Conservation (phyloP, 768 basidiomycete species). For the Hygrophoropsis aurantiaca region DNA sequence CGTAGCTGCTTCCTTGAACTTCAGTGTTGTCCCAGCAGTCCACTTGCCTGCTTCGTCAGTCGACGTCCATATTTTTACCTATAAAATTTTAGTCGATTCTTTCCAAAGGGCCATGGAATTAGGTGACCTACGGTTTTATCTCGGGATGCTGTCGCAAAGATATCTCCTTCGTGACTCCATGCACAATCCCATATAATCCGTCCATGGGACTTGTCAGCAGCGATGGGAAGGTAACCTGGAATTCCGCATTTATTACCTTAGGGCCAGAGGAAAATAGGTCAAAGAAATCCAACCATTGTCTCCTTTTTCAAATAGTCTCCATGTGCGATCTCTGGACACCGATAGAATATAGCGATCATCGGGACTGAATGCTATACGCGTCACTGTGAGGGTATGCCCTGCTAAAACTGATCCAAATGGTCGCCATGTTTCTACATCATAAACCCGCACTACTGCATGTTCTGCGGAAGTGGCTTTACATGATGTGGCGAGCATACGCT, state of each 20-base stretch:
- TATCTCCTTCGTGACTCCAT: conserved; percentile 73
- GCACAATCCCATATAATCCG: conserved; percentile 96
- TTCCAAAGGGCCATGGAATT: not conserved
- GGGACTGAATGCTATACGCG: conserved; percentile 80
- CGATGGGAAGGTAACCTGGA: conserved; percentile 62
- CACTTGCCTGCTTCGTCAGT: conserved; percentile 44
- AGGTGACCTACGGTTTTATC: conserved; percentile 77
- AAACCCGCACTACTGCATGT: conserved; percentile 87
- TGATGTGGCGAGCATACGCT: conserved; percentile 77
- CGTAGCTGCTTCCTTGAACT: conserved; percentile 75
- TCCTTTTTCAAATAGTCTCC: conserved; percentile 72
- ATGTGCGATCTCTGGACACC: conserved; percentile 89
- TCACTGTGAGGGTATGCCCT: conserved; percentile 89
- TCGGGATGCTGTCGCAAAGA: conserved; percentile 92
- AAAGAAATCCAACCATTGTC: no score
- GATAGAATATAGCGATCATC: conserved; percentile 79
- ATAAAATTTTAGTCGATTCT: not conserved
- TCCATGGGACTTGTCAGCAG: conserved; percentile 80
- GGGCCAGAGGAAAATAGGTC: no score
- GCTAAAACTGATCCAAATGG: conserved; percentile 68
- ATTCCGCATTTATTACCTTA: no score
- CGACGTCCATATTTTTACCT: conserved; percentile 86
- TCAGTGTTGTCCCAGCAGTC: conserved; percentile 59
- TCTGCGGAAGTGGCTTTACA: conserved; percentile 87
- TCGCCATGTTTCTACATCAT: conserved; percentile 70